phyloP scores from a whole-genome alignment of 225 moss, liverwort and hornwort genomes.

The Physcomitrellopsis africana region DNA sequence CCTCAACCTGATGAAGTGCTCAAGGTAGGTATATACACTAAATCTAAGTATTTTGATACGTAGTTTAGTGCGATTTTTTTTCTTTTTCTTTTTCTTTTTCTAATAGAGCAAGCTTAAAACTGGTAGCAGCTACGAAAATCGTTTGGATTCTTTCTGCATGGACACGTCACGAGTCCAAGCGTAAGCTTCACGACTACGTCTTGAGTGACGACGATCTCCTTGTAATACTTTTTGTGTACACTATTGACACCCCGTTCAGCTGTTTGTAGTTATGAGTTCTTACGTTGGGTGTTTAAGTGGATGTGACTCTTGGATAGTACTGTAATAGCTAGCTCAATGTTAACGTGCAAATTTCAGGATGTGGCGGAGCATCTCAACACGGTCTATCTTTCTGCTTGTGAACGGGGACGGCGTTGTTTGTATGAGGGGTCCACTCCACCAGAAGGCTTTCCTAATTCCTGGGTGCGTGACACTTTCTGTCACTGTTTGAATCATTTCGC shows the following conservation, averaged over 20 bases:
- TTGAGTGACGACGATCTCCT: conserved; percentile 3
- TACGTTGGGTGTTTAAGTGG: conserved; percentile 16
- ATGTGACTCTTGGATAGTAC: conserved; percentile 2
- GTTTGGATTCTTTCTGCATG: neutral
- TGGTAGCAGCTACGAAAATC: conserved; percentile 6
- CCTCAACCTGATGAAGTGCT: conserved; percentile 80
- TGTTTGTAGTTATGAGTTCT: conserved; percentile 15
- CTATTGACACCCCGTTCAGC: neutral
- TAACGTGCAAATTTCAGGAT: conserved; percentile 57
- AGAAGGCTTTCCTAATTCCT: conserved; percentile 94
- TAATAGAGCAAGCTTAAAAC: conserved; percentile 6
- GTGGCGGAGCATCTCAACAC: conserved; percentile 91
- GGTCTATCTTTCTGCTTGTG: conserved; percentile 88
- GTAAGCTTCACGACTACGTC: conserved; percentile 13
- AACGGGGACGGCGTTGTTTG: conserved; percentile 89
- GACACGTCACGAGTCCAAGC: conserved; percentile 9
- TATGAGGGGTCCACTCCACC: conserved; percentile 97
- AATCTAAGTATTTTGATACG: too few species aligned
- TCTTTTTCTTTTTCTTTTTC: too few species aligned
- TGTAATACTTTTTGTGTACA: conserved; percentile 6
- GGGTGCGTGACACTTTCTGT: conserved; percentile 49
- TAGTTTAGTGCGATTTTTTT: too few species aligned
- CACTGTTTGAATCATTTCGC: conserved; percentile 8
- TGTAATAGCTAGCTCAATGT: conserved; percentile 2
- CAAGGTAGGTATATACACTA: conserved; percentile 41